phyloP scores from a whole-genome alignment of 352 stramenopile species.

The Phytophthora megakarya region DNA sequence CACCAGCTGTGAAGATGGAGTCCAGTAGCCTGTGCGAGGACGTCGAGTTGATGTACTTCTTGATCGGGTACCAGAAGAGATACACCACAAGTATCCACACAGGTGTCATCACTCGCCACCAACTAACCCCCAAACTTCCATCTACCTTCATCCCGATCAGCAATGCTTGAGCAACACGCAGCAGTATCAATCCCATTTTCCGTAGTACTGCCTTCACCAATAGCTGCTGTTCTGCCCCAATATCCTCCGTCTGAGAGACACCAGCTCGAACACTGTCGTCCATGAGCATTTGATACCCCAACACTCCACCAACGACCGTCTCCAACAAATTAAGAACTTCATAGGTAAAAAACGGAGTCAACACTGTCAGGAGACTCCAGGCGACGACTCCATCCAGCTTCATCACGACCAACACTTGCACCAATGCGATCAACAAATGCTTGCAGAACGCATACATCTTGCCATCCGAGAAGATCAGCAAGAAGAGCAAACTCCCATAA shows the following conservation, averaged over 20 bases:
- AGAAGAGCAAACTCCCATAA: constrained; percentile 29
- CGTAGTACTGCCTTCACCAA: constrained; percentile 45
- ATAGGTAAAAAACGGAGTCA: constrained; percentile 75
- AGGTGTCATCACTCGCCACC: constrained; percentile 76
- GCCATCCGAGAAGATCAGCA: constrained; percentile 23
- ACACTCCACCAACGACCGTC: constrained; percentile 45
- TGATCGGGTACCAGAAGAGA: constrained; percentile 53
- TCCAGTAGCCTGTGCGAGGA: constrained; percentile 54
- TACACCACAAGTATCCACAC: constrained; percentile 72
- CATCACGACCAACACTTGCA: constrained; percentile 81
- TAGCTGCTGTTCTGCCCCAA: constrained; percentile 51
- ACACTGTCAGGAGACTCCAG: constrained; percentile 61
- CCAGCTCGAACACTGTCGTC: constrained; percentile 60
- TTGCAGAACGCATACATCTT: constrained; percentile 50
- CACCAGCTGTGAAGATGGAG: constrained; percentile 43
- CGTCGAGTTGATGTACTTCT: constrained; percentile 49
- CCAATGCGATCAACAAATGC: constrained; percentile 59
- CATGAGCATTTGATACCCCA: constrained; percentile 63
- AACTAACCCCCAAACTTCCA: constrained; percentile 49
- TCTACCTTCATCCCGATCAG: constrained; percentile 74
- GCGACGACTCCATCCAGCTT: constrained; percentile 65
- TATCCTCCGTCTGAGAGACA: constrained; percentile 54
- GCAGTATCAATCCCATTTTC: constrained; percentile 44
- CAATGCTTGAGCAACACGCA: constrained; percentile 52
- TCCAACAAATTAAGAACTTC: constrained; percentile 74